A percentile compares a stretch with the other conserved stretches of the same genome.
phyloP scores from a whole-genome alignment of 495 filamentous ascomycete species.

The Stereocaulon alpinum region DNA sequence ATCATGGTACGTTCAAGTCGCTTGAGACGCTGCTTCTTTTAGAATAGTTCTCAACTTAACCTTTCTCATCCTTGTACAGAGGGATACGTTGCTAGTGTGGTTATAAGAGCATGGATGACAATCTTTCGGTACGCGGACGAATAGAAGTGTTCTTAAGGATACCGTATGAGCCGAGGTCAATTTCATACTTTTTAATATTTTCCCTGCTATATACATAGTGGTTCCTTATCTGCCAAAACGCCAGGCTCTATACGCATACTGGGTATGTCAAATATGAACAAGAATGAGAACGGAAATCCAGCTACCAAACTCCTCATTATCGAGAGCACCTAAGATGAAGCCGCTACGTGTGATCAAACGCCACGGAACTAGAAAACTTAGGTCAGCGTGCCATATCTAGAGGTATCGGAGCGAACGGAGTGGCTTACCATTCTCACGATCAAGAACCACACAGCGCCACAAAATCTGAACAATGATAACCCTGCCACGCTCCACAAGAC shows the following conservation, averaged over 20 bases:
- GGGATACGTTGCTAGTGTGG: no score
- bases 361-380: constrained; percentile 35
- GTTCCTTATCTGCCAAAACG: constrained; percentile 1
- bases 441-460: constrained; percentile 91
- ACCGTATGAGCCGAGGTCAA: neutral
- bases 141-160: no score
- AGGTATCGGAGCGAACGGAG: constrained; percentile 8
- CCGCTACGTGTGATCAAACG: constrained; percentile 25
- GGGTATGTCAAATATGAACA: constrained; percentile 1
- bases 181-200: neutral
- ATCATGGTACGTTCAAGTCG: no score
- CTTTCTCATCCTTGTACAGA: no score
- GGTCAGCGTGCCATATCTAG: constrained; percentile 18
- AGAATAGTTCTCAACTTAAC: no score
- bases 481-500: constrained; percentile 90
- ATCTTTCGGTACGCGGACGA: no score
- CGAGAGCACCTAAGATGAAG: neutral
- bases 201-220: neutral
- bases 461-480: constrained; percentile 76
- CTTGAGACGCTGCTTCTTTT: no score
- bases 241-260: constrained; percentile 2
- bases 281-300: neutral
- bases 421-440: constrained; percentile 75
- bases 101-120: no score
- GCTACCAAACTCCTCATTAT: neutral